Conservation (phyloP, 139 green algal genomes). For the Tetradesmus obliquus region DNA sequence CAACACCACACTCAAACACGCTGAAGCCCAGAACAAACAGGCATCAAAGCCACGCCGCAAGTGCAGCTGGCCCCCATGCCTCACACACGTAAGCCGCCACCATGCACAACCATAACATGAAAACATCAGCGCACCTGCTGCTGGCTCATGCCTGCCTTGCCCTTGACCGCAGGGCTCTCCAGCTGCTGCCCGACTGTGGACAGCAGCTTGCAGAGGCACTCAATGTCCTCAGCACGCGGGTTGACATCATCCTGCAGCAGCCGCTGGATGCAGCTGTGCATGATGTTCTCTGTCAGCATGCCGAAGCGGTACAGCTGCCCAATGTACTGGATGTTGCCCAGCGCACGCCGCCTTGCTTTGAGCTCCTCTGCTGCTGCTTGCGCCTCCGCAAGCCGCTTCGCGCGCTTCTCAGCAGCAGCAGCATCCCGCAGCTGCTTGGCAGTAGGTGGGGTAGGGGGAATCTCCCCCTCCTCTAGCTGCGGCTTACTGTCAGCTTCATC, state of each 20-base stretch:
- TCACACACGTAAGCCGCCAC: too few relatives aligned
- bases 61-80: too few relatives aligned
- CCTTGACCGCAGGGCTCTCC: conserved; percentile 42
- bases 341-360: conserved; percentile 83
- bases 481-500: conserved; percentile 25
- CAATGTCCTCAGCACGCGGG: conserved; percentile 87
- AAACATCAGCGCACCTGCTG: conserved; percentile 10
- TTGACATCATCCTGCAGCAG: conserved; percentile 60
- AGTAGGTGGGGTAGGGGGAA: conserved; percentile 23
- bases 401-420: conserved; percentile 47
- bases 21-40: not conserved
- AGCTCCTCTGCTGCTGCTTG: conserved; percentile 68
- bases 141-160: conserved; percentile 22
- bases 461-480: conserved; percentile 69
- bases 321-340: conserved; percentile 99
- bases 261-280: conserved; percentile 83
- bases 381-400: conserved; percentile 40
- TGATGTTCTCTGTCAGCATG: conserved; percentile 98
- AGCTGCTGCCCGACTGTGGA: conserved; percentile 84
- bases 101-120: too few relatives aligned
- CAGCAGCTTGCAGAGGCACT: conserved; percentile 98
- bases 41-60: too few relatives aligned
- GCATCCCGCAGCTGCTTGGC: conserved; percentile 39
- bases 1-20: not conserved
- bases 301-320: conserved; percentile 75